A percentile compares a stretch with the other conserved stretches of the same genome.
Conservation (phyloP, 352 stramenopile genomes). For the Globisporangium mamillatum region DNA sequence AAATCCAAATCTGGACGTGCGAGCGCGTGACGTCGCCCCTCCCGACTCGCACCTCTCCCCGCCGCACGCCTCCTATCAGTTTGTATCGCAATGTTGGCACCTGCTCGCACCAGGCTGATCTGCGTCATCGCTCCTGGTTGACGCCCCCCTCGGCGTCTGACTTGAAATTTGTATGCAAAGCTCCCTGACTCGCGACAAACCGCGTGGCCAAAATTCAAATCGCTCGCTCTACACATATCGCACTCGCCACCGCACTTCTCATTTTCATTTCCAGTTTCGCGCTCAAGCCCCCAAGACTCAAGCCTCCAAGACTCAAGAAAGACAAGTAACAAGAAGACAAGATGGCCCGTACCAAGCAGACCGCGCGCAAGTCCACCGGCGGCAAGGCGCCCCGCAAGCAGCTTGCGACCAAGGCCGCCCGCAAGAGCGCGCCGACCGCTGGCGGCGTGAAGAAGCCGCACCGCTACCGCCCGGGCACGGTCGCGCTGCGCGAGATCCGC, state of each 20-base stretch:
- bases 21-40: conserved; percentile 30
- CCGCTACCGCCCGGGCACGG: background rate
- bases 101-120: no score
- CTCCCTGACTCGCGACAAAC: no score
- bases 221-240: no score
- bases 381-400: conserved; percentile 94
- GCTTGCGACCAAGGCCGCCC: conserved; percentile 42
- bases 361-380: conserved; percentile 93
- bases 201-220: no score
- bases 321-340: conserved; percentile 10
- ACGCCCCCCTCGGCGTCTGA: conserved; percentile 30
- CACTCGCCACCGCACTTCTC: no score
- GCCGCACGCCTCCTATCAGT: no score
- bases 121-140: conserved; percentile 33
- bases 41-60: no score
- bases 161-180: conserved; percentile 50
- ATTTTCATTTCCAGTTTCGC: conserved; percentile 48
- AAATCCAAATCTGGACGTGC: no score
- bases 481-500: background rate
- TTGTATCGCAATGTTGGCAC: no score
- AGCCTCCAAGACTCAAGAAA: background rate
- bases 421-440: background rate
- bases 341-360: conserved; percentile 97
- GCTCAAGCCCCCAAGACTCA: conserved; percentile 16
- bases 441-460: background rate